A percentile compares a stretch with the other conserved stretches of the same genome.
Evolutionary conservation across 169 alveolate genomes (phyloP).

Genomic region (Babesia ovata): DNA sequence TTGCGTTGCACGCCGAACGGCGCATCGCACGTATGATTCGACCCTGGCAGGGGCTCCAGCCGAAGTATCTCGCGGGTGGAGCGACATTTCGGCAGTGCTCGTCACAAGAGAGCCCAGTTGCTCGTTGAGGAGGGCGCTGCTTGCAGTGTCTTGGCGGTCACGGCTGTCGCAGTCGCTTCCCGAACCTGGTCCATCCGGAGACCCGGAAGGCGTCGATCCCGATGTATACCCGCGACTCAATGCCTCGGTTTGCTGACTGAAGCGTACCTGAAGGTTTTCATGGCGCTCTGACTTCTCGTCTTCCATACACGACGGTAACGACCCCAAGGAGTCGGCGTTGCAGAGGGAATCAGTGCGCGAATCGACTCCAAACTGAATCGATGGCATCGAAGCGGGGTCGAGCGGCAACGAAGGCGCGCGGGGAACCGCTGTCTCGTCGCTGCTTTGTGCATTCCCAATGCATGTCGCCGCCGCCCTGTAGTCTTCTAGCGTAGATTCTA

Average conservation of each 20-base stretch:
- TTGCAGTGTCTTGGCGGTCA: not conserved
- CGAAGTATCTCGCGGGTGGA: no score
- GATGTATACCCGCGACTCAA: no score
- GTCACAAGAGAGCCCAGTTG: slow-evolving; percentile 25
- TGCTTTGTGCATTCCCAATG: slow-evolving; percentile 4
- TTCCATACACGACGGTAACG: no score
- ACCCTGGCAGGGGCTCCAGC: not conserved
- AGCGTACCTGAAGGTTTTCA: not conserved
- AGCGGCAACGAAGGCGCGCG: not conserved
- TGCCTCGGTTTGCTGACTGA: not conserved
- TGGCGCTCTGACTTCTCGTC: not conserved
- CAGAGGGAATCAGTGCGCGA: not conserved
- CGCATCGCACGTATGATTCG: slow-evolving; percentile 45
- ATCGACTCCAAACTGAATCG: not conserved
- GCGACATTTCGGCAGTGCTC: slow-evolving; percentile 10
- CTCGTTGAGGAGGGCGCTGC: slow-evolving; percentile 1
- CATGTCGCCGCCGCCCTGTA: slow-evolving; percentile 33
- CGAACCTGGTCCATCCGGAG: not conserved
- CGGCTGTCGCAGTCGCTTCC: not conserved
- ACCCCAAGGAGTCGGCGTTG: not conserved
- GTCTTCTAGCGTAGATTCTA: slow-evolving; percentile 39
- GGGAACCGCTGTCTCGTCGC: not conserved
- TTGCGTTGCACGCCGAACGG: slow-evolving; percentile 36
- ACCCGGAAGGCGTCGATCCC: no score
- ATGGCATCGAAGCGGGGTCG: not conserved